Evolutionary conservation across 1,139 yeast species (phyloP).

Genomic region (Lodderomyces orthopsilosis): DNA sequence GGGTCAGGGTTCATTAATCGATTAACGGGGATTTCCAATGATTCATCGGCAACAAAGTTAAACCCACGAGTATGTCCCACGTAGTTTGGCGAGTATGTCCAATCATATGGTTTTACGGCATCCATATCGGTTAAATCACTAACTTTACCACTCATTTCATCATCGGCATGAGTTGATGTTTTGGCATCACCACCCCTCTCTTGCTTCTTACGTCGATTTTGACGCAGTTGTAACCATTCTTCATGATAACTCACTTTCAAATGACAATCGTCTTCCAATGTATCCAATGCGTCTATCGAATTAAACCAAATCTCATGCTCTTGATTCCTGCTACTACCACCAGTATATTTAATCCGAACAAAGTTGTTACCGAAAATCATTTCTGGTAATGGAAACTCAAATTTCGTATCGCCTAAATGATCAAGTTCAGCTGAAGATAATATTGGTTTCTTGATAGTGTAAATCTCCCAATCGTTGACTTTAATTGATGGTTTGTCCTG

Average conservation of each 20-base stretch:
- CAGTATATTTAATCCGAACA: slow-evolving; percentile 48
- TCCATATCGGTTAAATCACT: slow-evolving; percentile 40
- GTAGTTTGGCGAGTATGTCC: slow-evolving; percentile 90
- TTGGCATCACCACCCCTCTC: slow-evolving; percentile 4
- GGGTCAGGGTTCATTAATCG: slow-evolving; percentile 77
- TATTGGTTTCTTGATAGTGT: slow-evolving; percentile 74
- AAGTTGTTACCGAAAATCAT: slow-evolving; percentile 94
- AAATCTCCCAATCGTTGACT: slow-evolving; percentile 72
- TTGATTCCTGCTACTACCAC: not conserved
- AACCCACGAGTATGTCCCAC: slow-evolving; percentile 49
- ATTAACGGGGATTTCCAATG: slow-evolving; percentile 57
- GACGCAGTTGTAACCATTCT: slow-evolving; percentile 76
- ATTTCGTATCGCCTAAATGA: slow-evolving; percentile 45
- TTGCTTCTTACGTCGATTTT: slow-evolving; percentile 15
- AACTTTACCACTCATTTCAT: slow-evolving; percentile 26
- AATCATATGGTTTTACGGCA: slow-evolving; percentile 74
- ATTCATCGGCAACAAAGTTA: slow-evolving; percentile 13
- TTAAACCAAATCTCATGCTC: slow-evolving; percentile 52
- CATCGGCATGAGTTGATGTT: slow-evolving; percentile 22
- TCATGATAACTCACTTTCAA: slow-evolving; percentile 79
- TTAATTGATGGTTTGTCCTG: slow-evolving; percentile 65
- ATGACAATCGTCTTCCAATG: slow-evolving; percentile 46
- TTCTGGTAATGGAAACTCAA: slow-evolving; percentile 87
- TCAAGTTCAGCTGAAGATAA: slow-evolving; percentile 75
- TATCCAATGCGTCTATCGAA: slow-evolving; percentile 75